These are phyloP conservation scores for Fusarium albosuccineum DNA, from an alignment of 2,329 filamentous ascomycete genomes.

Conservation along the genomic window DNA sequence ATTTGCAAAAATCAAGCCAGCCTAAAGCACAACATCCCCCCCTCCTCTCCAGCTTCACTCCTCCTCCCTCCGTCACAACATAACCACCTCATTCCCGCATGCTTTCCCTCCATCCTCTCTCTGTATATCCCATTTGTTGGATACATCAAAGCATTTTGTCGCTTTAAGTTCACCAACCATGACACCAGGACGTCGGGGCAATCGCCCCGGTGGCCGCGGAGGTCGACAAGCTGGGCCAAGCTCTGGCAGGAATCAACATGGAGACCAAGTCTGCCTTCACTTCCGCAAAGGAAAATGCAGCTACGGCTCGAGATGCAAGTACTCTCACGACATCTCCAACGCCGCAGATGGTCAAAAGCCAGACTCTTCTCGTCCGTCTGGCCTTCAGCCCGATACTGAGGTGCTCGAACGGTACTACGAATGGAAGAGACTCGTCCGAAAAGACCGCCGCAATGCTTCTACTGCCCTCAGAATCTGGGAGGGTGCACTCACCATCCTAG, in stretches of 20 bases:
- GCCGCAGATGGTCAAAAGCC: too few species aligned
- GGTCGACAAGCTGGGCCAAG: not conserved
- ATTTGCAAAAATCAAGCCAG: too few species aligned
- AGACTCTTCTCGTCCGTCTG: not conserved
- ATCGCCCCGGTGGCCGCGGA: not conserved
- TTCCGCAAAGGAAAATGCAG: constrained; percentile 11
- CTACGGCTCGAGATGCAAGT: constrained; percentile 4
- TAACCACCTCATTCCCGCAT: not conserved
- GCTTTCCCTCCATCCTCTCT: not conserved
- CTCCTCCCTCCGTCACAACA: not conserved
- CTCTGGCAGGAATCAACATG: not conserved
- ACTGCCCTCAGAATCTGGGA: not conserved
- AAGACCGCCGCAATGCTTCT: not conserved
- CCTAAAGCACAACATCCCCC: not conserved
- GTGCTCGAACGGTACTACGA: constrained; percentile 5
- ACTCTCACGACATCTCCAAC: not conserved
- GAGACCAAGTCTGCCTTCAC: not conserved
- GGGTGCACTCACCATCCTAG: constrained; percentile 1
- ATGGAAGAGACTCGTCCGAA: constrained; percentile 12
- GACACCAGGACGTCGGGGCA: not conserved
- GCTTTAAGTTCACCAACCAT: not conserved
- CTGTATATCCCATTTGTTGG: not conserved
- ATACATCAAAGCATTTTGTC: not conserved
- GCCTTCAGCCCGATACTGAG: not conserved
- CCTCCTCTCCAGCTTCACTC: not conserved